A percentile compares a stretch with the other conserved stretches of the same genome.
These are phyloP conservation scores for Ramicandelaber brevisporus DNA, from an alignment of 192 early-diverging fungal genomes.

Conservation along the genomic window DNA sequence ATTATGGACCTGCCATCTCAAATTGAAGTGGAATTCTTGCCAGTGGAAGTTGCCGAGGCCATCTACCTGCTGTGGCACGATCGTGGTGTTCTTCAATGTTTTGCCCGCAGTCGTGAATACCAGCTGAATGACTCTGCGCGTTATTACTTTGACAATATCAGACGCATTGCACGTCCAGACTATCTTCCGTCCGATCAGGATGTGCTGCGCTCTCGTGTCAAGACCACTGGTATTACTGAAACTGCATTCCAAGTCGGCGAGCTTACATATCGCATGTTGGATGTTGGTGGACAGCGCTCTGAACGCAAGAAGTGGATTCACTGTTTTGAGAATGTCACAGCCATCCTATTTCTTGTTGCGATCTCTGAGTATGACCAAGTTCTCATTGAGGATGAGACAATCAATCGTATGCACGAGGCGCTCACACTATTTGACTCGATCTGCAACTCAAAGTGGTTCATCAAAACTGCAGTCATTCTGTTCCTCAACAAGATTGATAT, in stretches of 20 bases:
- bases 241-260: conserved; percentile 78
- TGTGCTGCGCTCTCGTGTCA: conserved; percentile 86
- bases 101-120: conserved; percentile 64
- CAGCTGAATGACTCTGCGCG: conserved; percentile 91
- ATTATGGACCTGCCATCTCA: conserved; percentile 62
- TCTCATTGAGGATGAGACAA: conserved; percentile 82
- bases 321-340: conserved; percentile 92
- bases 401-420: conserved; percentile 94
- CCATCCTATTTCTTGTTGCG: conserved; percentile 90
- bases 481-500: conserved; percentile 98
- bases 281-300: conserved; percentile 93
- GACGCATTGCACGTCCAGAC: conserved; percentile 49
- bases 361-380: conserved; percentile 92
- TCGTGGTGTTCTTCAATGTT: conserved; percentile 53
- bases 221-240: conserved; percentile 93
- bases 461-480: conserved; percentile 86
- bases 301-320: conserved; percentile 99
- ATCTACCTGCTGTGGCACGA: conserved; percentile 69
- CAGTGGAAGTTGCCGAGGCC: conserved; percentile 48
- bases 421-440: conserved; percentile 92
- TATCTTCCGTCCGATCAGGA: conserved; percentile 89
- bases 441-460: conserved; percentile 93
- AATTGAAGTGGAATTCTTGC: conserved; percentile 71
- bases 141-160: conserved; percentile 94
- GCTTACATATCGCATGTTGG: conserved; percentile 86